Evolutionary conservation across 352 stramenopile genomes (phyloP).

Genomic region (Phytopythium litorale): DNA sequence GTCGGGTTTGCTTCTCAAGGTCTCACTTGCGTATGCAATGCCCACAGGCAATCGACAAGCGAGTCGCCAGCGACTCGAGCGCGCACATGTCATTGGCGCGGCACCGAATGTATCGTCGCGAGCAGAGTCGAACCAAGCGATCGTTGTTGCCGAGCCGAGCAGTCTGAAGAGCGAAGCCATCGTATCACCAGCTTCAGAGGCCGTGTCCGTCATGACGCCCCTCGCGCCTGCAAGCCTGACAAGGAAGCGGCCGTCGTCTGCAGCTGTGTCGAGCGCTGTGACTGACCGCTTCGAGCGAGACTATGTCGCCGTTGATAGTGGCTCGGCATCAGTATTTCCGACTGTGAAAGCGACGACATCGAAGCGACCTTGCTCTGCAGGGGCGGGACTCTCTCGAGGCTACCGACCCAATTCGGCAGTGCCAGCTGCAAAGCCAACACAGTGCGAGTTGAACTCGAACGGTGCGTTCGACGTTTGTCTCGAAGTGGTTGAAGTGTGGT

Average conservation of each 20-base stretch:
- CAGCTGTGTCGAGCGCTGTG: background rate
- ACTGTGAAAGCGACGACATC: no score
- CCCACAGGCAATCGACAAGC: slow-evolving; percentile 21
- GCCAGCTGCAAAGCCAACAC: no score
- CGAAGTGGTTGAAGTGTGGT: background rate
- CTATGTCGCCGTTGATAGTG: background rate
- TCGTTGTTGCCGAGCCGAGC: background rate
- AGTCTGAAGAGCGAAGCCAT: slow-evolving; percentile 17
- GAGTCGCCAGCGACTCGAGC: slow-evolving; percentile 36
- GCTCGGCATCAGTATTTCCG: background rate
- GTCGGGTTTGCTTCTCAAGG: background rate
- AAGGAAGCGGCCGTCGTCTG: slow-evolving; percentile 5
- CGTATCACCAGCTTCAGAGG: background rate
- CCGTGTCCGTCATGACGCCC: background rate
- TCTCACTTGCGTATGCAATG: background rate
- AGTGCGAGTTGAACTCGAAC: background rate
- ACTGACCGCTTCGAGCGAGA: background rate
- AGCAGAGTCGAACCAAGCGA: background rate
- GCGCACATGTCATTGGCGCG: slow-evolving; percentile 13
- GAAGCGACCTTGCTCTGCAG: slow-evolving; percentile 4
- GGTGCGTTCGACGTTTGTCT: background rate
- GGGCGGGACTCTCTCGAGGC: background rate
- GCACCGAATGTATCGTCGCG: background rate
- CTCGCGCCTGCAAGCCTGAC: background rate
- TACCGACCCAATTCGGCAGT: background rate